Evolutionary conservation across 257 asterid genomes (phyloP).

Genomic region (Capsicum pubescens): DNA sequence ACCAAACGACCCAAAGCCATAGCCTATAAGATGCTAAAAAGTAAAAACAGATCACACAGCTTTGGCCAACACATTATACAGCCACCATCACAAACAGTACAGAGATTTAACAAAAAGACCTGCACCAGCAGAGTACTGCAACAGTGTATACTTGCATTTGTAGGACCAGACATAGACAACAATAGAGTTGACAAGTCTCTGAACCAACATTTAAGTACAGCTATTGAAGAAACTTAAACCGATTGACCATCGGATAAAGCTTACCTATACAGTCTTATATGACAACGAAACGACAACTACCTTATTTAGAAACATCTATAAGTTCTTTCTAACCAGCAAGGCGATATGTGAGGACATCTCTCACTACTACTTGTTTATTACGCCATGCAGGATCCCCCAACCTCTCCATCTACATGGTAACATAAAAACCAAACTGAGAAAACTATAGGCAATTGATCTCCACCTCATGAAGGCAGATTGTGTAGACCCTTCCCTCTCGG

Average conservation of each 20-base stretch:
- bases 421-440: slow-evolving; percentile 16
- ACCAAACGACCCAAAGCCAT: not conserved
- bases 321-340: slow-evolving; percentile 31
- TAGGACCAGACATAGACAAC: not conserved
- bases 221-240: not conserved
- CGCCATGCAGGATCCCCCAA: slow-evolving; percentile 3
- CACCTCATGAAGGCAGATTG: not conserved
- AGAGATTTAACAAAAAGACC: not conserved
- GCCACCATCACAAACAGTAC: slow-evolving; percentile 7
- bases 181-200: not conserved
- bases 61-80: slow-evolving; percentile 8
- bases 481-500: not conserved
- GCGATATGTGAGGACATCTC: not conserved
- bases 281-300: not conserved
- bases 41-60: not conserved
- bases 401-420: slow-evolving; percentile 20
- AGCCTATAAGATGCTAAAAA: not conserved
- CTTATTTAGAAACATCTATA: slow-evolving; percentile 27
- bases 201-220: not conserved
- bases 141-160: not conserved
- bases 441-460: slow-evolving; percentile 14
- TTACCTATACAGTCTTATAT: slow-evolving; percentile 13
- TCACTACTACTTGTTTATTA: not conserved
- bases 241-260: not conserved
- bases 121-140: not conserved